Conservation (phyloP, 1,284 basidiomycete genomes). For the Paramarasmius palmivorus region DNA sequence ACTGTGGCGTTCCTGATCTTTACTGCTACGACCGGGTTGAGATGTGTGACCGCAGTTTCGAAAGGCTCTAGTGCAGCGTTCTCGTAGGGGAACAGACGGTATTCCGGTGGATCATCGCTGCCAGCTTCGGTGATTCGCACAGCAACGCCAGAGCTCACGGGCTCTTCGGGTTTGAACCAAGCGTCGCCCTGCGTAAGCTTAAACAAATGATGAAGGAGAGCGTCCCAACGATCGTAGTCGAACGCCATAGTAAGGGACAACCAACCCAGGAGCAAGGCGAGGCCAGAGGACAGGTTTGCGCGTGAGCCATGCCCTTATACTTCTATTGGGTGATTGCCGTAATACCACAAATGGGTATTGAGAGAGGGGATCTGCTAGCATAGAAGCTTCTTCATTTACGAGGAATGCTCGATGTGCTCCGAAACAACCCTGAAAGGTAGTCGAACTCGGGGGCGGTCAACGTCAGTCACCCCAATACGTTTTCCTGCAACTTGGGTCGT, state of each 20-base stretch:
- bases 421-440: no score
- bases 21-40: conserved; percentile 82
- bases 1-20: conserved; percentile 82
- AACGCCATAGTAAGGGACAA: conserved; percentile 22
- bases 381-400: no score
- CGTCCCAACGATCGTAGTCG: conserved; percentile 57
- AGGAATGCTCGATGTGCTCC: no score
- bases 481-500: no score
- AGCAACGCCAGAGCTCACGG: conserved; percentile 66
- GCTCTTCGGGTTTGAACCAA: conserved; percentile 74
- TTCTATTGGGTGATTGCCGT: no score
- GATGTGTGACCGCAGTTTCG: conserved; percentile 66
- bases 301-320: no score
- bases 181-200: conserved; percentile 69
- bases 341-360: no score
- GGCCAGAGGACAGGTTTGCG: no score
- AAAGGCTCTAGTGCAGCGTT: conserved; percentile 68
- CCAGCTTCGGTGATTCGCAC: conserved; percentile 49
- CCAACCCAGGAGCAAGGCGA: no score
- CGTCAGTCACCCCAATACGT: no score
- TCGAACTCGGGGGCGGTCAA: no score
- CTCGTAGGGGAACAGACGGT: conserved; percentile 77
- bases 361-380: no score
- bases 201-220: conserved; percentile 50
- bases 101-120: conserved; percentile 40